Evolutionary conservation across 2,329 filamentous ascomycete species (phyloP).

Genomic region (Fusarium ambrosium): DNA sequence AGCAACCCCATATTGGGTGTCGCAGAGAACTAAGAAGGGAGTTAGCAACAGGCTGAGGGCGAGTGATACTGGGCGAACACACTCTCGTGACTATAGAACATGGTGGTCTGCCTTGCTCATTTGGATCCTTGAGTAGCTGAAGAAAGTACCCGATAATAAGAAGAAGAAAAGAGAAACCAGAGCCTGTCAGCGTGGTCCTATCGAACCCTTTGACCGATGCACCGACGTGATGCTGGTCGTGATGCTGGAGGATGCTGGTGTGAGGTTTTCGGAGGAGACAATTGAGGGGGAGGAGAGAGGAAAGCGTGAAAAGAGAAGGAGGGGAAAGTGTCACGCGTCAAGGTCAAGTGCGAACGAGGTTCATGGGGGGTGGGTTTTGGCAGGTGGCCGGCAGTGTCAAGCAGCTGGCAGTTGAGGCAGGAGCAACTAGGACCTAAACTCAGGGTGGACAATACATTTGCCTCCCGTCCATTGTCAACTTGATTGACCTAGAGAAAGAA

Average conservation of each 20-base stretch:
- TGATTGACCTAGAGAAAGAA: not conserved
- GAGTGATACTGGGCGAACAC: constrained; percentile 49
- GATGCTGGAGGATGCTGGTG: constrained; percentile 23
- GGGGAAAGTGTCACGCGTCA: constrained; percentile 15
- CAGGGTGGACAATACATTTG: not conserved
- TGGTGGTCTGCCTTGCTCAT: constrained; percentile 54
- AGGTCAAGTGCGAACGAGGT: not conserved
- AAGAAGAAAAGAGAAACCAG: not conserved
- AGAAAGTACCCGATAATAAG: not conserved
- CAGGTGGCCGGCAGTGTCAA: constrained; percentile 34
- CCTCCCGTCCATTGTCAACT: not conserved
- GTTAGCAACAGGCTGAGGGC: constrained; percentile 41
- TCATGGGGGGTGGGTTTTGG: constrained; percentile 6
- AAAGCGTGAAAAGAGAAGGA: not conserved
- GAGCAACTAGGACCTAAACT: constrained; percentile 7
- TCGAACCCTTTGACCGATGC: not conserved
- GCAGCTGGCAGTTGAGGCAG: constrained; percentile 34
- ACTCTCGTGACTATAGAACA: constrained; percentile 99
- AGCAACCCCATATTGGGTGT: constrained; percentile 88
- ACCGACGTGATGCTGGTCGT: constrained; percentile 6
- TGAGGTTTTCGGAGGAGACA: constrained; percentile 10
- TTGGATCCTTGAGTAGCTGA: not conserved
- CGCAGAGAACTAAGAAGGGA: constrained; percentile 77
- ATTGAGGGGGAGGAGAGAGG: constrained; percentile 12
- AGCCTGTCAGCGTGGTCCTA: not conserved